Percentiles rank a stretch among this genome's conserved stretches.
Conservation (phyloP, 2,329 filamentous ascomycete genomes). For the Geosmithia putterillii region DNA sequence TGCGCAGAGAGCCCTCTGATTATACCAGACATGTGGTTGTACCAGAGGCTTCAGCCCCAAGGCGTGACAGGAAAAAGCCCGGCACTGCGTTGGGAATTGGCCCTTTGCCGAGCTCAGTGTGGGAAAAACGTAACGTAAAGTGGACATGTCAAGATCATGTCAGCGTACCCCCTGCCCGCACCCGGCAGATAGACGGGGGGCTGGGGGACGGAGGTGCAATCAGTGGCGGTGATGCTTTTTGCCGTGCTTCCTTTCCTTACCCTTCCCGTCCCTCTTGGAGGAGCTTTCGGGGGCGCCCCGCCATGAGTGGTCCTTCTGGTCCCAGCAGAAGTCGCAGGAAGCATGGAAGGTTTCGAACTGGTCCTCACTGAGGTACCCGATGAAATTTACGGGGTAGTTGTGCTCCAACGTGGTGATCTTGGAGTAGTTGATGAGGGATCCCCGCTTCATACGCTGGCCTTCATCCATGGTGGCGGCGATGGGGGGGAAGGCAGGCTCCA, state of each 20-base stretch:
- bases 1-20: too few species aligned
- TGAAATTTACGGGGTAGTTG: conserved; percentile 44
- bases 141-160: too few species aligned
- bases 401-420: conserved; percentile 45
- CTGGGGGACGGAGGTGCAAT: too few species aligned
- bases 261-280: background rate
- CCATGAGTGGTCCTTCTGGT: background rate
- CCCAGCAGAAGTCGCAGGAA: conserved; percentile 2
- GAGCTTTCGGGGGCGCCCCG: too few species aligned
- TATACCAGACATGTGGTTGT: too few species aligned
- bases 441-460: conserved; percentile 33
- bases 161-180: too few species aligned
- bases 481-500: conserved; percentile 32
- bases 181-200: too few species aligned
- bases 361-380: conserved; percentile 28
- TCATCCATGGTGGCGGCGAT: conserved; percentile 30
- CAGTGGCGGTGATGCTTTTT: background rate
- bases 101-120: too few species aligned
- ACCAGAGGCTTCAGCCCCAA: too few species aligned
- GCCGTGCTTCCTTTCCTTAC: background rate
- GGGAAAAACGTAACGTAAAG: too few species aligned
- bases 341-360: conserved; percentile 33
- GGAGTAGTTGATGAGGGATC: conserved; percentile 46
- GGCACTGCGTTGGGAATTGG: too few species aligned
- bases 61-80: too few species aligned